Evolutionary conservation across 371 early-diverging fungal genomes (phyloP).

Genomic region (Batrachochytrium dendrobatidis): DNA sequence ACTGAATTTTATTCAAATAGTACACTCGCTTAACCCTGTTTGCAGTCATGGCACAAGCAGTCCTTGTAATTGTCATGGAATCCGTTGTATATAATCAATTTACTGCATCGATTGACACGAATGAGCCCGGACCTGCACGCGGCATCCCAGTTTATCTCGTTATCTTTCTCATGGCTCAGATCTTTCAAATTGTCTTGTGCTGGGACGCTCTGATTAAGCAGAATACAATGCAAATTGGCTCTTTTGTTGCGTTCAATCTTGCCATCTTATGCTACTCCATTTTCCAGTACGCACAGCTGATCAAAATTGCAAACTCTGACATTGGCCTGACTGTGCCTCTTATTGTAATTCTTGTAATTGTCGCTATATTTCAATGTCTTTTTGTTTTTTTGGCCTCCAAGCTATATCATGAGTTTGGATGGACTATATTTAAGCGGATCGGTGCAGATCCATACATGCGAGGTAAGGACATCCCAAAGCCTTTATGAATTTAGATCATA

Average conservation of each 20-base stretch:
- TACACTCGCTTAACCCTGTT: slow-evolving; percentile 13
- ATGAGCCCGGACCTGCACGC: slow-evolving; percentile 4
- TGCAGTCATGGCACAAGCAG: slow-evolving; percentile 50
- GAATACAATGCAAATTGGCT: slow-evolving; percentile 85
- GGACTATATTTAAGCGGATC: slow-evolving; percentile 90
- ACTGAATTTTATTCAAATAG: too few relatives aligned
- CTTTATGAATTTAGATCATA: background rate
- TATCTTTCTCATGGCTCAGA: slow-evolving; percentile 66
- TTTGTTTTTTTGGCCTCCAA: slow-evolving; percentile 39
- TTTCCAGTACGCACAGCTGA: slow-evolving; percentile 49
- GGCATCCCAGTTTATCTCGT: slow-evolving; percentile 66
- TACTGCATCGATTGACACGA: slow-evolving; percentile 14
- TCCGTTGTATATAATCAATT: slow-evolving; percentile 53
- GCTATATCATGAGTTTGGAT: slow-evolving; percentile 84
- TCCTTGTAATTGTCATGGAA: slow-evolving; percentile 62
- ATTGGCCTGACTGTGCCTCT: slow-evolving; percentile 11
- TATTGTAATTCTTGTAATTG: slow-evolving; percentile 36
- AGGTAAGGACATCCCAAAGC: slow-evolving; percentile 40
- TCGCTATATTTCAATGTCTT: slow-evolving; percentile 28
- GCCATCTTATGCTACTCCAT: slow-evolving; percentile 70
- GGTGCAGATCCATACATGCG: slow-evolving; percentile 84
- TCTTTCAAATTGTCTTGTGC: slow-evolving; percentile 61
- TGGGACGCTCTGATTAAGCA: slow-evolving; percentile 61
- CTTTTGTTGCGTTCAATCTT: slow-evolving; percentile 70
- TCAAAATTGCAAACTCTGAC: slow-evolving; percentile 4